Conservation (phyloP, 2,329 filamentous ascomycete species). For the Pseudogymnoascus sp. region DNA sequence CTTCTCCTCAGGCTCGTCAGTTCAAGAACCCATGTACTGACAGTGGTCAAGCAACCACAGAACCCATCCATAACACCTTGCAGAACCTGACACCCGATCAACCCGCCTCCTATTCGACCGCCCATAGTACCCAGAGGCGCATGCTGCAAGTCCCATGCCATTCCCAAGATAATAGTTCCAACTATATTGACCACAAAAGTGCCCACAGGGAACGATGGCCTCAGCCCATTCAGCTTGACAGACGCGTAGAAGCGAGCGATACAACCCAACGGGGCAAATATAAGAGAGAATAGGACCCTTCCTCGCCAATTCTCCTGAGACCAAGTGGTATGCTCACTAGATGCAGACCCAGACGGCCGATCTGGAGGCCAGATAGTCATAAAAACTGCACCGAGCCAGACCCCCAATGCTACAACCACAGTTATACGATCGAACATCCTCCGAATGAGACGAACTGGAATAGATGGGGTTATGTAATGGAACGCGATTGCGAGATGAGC, state of each 20-base stretch:
- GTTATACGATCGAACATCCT: constrained; percentile 54
- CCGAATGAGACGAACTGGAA: constrained; percentile 50
- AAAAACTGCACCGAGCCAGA: constrained; percentile 70
- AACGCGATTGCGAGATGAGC: constrained; percentile 63
- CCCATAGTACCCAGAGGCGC: constrained; percentile 32
- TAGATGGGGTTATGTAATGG: constrained; percentile 48
- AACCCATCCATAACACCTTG: constrained; percentile 61
- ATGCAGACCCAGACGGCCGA: constrained; percentile 27
- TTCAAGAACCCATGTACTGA: constrained; percentile 60
- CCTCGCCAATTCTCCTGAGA: constrained; percentile 60
- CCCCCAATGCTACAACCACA: constrained; percentile 59
- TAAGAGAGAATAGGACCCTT: constrained; percentile 63
- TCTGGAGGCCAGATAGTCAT: constrained; percentile 65
- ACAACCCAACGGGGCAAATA: constrained; percentile 77
- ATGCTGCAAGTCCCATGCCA: constrained; percentile 74
- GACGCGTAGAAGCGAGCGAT: constrained; percentile 67
- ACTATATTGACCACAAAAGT: constrained; percentile 77
- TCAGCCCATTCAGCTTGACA: constrained; percentile 58
- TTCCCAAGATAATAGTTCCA: constrained; percentile 66
- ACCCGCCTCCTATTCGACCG: constrained; percentile 31
- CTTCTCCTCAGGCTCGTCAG: constrained; percentile 43
- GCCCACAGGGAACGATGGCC: constrained; percentile 68
- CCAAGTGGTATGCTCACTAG: neutral
- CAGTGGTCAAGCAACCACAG: constrained; percentile 57
- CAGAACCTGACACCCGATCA: constrained; percentile 59